Evolutionary conservation across 2,329 filamentous ascomycete species (phyloP).

Genomic region (Hortaea werneckii): DNA sequence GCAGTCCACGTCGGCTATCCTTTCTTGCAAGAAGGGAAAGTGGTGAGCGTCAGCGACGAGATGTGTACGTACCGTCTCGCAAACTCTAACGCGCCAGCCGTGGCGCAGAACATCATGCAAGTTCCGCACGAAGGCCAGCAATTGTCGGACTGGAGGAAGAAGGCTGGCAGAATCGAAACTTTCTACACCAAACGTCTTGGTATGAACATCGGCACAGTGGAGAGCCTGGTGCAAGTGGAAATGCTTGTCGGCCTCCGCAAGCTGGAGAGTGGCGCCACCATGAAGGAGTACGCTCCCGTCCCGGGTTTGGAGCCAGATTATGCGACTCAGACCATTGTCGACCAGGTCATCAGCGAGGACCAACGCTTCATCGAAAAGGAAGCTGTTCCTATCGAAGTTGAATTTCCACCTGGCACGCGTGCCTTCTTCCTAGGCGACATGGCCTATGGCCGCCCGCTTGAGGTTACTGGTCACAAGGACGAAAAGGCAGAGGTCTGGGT

Average conservation of each 20-base stretch:
- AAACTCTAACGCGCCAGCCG: slow-evolving; percentile 33
- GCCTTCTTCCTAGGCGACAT: slow-evolving; percentile 93
- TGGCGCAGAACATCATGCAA: slow-evolving; percentile 46
- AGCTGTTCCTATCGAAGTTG: slow-evolving; percentile 80
- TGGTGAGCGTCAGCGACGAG: slow-evolving; percentile 82
- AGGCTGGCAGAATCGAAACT: slow-evolving; percentile 71
- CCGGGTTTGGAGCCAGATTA: slow-evolving; percentile 80
- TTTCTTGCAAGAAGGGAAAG: slow-evolving; percentile 87
- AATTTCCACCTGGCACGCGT: slow-evolving; percentile 72
- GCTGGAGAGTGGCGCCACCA: slow-evolving; percentile 77
- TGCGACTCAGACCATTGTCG: slow-evolving; percentile 82
- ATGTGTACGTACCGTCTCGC: slow-evolving; percentile 77
- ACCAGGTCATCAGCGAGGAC: slow-evolving; percentile 82
- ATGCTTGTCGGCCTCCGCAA: slow-evolving; percentile 87
- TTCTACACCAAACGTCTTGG: slow-evolving; percentile 86
- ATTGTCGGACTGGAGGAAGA: slow-evolving; percentile 74
- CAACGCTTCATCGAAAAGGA: slow-evolving; percentile 83
- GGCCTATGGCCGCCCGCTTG: slow-evolving; percentile 82
- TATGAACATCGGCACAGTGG: slow-evolving; percentile 74
- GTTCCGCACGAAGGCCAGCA: slow-evolving; percentile 65
- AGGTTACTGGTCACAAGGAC: slow-evolving; percentile 62
- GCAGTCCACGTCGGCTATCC: slow-evolving; percentile 88
- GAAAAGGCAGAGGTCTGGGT: slow-evolving; percentile 72
- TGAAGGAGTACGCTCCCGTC: slow-evolving; percentile 87
- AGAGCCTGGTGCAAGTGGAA: slow-evolving; percentile 83